Evolutionary conservation across 768 basidiomycete species (phyloP).

Genomic region (Pisolithus orientalis): DNA sequence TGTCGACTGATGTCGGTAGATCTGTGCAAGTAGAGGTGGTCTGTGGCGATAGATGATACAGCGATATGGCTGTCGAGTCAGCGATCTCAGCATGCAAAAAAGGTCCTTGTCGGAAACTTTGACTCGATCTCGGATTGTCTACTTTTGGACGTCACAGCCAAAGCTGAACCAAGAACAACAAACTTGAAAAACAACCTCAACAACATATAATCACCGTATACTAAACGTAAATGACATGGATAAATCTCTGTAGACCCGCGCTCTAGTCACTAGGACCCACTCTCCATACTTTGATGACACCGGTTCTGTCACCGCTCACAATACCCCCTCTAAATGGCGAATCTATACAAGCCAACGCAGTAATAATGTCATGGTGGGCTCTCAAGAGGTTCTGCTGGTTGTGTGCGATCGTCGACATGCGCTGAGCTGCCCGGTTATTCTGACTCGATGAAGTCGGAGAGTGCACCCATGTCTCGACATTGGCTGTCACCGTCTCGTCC

Average conservation of each 20-base stretch:
- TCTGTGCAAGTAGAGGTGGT: constrained; percentile 1
- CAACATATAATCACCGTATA: no score
- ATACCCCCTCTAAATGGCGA: constrained; percentile 90
- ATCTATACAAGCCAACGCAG: constrained; percentile 79
- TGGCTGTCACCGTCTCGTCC: constrained; percentile 41
- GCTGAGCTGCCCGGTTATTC: constrained; percentile 63
- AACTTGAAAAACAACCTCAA: no score
- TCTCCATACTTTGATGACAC: constrained; percentile 87
- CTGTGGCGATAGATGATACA: constrained; percentile 16
- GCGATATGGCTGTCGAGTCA: constrained; percentile 26
- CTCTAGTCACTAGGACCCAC: constrained; percentile 47
- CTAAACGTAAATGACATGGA: neutral
- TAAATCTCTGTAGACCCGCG: constrained; percentile 5
- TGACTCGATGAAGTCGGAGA: constrained; percentile 38
- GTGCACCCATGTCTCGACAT: constrained; percentile 60
- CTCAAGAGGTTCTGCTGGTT: constrained; percentile 81
- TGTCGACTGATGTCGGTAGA: constrained; percentile 21
- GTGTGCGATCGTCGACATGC: constrained; percentile 71
- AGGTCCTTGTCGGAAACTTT: no score
- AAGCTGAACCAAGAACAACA: no score
- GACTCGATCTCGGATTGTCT: no score
- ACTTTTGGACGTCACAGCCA: no score
- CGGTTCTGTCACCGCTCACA: constrained; percentile 86
- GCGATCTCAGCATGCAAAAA: constrained; percentile 29
- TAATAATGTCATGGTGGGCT: constrained; percentile 88